phyloP scores from a whole-genome alignment of 2,329 filamentous ascomycete genomes.

The Chaetomium sp. region DNA sequence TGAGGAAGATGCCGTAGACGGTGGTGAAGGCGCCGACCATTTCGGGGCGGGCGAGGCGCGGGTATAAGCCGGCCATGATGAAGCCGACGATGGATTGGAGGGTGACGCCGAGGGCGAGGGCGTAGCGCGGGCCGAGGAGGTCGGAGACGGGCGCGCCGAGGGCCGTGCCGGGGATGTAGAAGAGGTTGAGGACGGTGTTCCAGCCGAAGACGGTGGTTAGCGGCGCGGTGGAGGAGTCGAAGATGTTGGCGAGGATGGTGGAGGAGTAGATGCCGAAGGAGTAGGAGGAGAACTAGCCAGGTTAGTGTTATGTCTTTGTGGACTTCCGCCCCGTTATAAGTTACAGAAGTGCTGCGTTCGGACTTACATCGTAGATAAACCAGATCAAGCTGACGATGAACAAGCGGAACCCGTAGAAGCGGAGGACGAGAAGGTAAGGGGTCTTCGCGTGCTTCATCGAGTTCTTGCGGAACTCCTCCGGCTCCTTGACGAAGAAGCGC shows the following conservation, averaged over 20 bases:
- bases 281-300: constrained; percentile 64
- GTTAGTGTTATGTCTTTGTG: neutral
- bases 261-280: constrained; percentile 81
- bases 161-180: constrained; percentile 79
- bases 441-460: constrained; percentile 58
- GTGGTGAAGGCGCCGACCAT: constrained; percentile 72
- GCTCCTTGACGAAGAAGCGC: constrained; percentile 68
- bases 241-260: constrained; percentile 62
- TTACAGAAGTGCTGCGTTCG: too few relatives aligned
- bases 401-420: constrained; percentile 70
- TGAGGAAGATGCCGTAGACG: constrained; percentile 71
- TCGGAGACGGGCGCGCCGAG: constrained; percentile 72
- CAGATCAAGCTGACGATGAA: constrained; percentile 66
- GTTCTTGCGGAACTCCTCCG: constrained; percentile 67
- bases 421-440: constrained; percentile 49
- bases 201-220: constrained; percentile 79
- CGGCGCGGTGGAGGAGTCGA: constrained; percentile 45
- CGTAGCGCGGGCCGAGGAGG: constrained; percentile 69
- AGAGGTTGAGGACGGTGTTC: constrained; percentile 82
- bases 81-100: constrained; percentile 76
- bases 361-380: constrained; percentile 70
- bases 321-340: too few relatives aligned
- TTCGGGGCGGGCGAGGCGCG: constrained; percentile 55
- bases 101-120: constrained; percentile 63
- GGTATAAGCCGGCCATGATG: constrained; percentile 79